Base-by-base conservation (phyloP, 768 basidiomycete genomes). In the Agrocybe pediades region DNA sequence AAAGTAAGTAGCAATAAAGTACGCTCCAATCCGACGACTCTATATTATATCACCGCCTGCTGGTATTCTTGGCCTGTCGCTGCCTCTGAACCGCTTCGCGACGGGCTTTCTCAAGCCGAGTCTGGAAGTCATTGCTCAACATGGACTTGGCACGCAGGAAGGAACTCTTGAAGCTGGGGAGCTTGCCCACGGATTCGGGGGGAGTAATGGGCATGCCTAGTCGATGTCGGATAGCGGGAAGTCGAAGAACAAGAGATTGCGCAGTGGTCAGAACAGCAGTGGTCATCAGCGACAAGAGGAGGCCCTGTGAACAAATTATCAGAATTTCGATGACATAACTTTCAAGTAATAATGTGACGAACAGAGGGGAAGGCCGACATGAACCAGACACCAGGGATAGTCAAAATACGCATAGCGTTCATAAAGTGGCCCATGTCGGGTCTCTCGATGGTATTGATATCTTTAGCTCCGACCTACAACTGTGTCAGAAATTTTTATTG, bases 331-430 rank as follows among this genome's bases (percentile, higher is more conserved):
- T 43, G 4, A 24, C 41, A 33, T 36, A 29, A 41, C 7, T 29
- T 25, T 27, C n/a, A 23, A 16, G n/a, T 17, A 25, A 9, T 50
- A n/a, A 48, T 25, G 9, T 8, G 16, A 74, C 87, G 63, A 68
- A 92, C 93, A 1, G 83, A 72, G 24, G 92, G 86, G 65, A 95
- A 81, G 49, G 70, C 71, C 15, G 62, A 59, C 73, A 81, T 76
- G 75, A 67, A 84, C 64, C 45, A 76, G 54, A 74, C 66, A 47
- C 75, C 79, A 16, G 71, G 58, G 41, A 88, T 49, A 9, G 84
- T 78, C n/a, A 84, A 64, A 19, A 87, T 59, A 2, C 85, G 82
- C 65, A 93, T 75, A 30, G 72, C 65, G 63, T 92, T 91, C 77
- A 87, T 81, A 41, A 85, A 60, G 63, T 93, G 91, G 7, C 79